These are phyloP conservation scores for Mycena haematopus DNA, from an alignment of 768 basidiomycete genomes.

Conservation along the genomic window DNA sequence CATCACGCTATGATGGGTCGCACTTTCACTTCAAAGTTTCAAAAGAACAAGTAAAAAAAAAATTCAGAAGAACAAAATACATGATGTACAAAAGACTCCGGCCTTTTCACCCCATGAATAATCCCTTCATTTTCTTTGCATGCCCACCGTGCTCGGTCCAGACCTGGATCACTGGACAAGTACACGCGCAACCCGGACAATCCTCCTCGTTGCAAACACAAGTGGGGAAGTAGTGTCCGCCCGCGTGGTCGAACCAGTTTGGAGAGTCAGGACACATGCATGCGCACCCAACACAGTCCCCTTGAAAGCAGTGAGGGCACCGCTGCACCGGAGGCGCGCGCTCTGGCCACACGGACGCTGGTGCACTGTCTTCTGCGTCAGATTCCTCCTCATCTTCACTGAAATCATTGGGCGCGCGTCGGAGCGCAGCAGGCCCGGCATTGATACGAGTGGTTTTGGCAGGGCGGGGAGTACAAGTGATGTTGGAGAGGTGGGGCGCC, in stretches of 20 bases:
- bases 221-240: not conserved
- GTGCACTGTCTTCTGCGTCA: not conserved
- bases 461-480: no score
- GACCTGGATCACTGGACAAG: not conserved
- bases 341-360: not conserved
- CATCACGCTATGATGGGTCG: no score
- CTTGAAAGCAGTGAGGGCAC: not conserved
- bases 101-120: no score
- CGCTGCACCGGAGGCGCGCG: not conserved
- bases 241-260: not conserved
- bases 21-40: no score
- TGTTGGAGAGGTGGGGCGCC: no score
- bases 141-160: constrained; percentile 1
- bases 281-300: not conserved
- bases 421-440: no score
- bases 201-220: not conserved
- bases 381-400: no score
- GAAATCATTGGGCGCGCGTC: no score
- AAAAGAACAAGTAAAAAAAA: no score
- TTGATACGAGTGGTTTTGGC: no score
- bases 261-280: not conserved
- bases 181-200: not conserved
- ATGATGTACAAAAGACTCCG: no score
- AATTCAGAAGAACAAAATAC: no score
- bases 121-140: not conserved